These are phyloP conservation scores for Rhodosporidiobolus sp. DNA, from an alignment of 768 basidiomycete genomes.

Conservation along the genomic window DNA sequence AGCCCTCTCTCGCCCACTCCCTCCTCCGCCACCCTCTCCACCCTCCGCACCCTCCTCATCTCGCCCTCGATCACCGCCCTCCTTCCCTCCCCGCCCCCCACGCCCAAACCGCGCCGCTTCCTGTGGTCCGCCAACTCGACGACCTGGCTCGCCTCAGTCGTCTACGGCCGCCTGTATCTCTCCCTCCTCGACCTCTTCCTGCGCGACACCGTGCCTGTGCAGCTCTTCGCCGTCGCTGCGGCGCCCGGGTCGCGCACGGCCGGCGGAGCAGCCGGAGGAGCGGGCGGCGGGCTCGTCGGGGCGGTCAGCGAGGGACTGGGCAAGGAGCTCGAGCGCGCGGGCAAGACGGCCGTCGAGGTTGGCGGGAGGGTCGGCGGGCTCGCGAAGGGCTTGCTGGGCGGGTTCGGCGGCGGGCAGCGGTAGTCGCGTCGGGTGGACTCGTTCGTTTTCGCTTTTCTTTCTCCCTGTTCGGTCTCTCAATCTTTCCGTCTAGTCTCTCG, in stretches of 20 bases:
- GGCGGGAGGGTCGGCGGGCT: conserved; percentile 15
- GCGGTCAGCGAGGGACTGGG: conserved; percentile 1
- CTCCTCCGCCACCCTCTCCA: conserved; percentile 62
- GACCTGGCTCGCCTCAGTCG: conserved; percentile 79
- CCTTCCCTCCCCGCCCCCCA: conserved; percentile 60
- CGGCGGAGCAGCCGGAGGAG: not conserved
- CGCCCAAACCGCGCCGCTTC: conserved; percentile 67
- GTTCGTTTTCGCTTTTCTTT: not conserved
- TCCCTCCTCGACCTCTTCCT: conserved; percentile 2
- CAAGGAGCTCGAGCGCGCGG: conserved; percentile 9
- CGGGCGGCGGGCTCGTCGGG: not conserved
- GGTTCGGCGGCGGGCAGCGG: not conserved
- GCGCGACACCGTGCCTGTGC: conserved; percentile 22
- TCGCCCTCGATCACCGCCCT: conserved; percentile 67
- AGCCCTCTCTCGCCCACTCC: conserved; percentile 65
- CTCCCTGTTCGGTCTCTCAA: too few species aligned
- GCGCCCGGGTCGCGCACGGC: not conserved
- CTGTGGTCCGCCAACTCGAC: conserved; percentile 55
- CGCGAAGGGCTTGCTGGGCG: conserved; percentile 10
- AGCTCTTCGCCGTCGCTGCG: conserved; percentile 30
- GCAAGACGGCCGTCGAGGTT: conserved; percentile 10
- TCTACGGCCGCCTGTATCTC: conserved; percentile 88
- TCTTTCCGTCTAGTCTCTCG: too few species aligned
- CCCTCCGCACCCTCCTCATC: conserved; percentile 71
- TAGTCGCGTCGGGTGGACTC: not conserved